Evolutionary conservation across 192 early-diverging fungal species (phyloP).

Genomic region (Coemansia sp.): DNA sequence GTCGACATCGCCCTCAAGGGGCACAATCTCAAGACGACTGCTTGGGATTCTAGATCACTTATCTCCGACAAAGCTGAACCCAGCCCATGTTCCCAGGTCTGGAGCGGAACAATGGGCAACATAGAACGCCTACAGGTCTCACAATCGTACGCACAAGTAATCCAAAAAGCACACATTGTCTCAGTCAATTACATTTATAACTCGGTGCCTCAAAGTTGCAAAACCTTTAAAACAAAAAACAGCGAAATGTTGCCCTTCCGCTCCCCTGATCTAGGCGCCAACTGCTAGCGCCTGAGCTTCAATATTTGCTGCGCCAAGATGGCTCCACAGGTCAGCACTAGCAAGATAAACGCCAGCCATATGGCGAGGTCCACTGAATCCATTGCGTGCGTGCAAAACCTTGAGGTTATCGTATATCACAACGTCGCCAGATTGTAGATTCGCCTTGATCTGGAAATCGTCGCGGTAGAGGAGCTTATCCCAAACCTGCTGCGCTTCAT

Average conservation of each 20-base stretch:
- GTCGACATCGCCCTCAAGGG: too few species aligned
- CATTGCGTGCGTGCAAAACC: constrained; percentile 57
- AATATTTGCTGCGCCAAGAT: constrained; percentile 32
- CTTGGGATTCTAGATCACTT: neutral
- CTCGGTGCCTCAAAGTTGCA: too few species aligned
- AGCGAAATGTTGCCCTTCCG: too few species aligned
- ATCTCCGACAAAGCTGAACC: neutral
- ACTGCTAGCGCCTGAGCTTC: neutral
- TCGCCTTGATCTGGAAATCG: constrained; percentile 53
- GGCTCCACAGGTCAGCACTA: constrained; percentile 42
- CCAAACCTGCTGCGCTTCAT: constrained; percentile 52
- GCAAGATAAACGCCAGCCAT: constrained; percentile 56
- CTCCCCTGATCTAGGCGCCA: neutral
- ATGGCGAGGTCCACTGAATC: constrained; percentile 50
- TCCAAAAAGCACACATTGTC: too few species aligned
- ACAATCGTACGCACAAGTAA: neutral
- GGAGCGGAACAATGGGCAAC: neutral
- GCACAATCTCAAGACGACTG: neutral
- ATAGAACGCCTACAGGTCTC: neutral
- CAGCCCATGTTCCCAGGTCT: neutral
- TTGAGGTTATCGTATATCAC: constrained; percentile 57
- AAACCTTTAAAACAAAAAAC: too few species aligned
- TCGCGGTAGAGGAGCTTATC: constrained; percentile 53
- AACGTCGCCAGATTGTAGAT: constrained; percentile 45
- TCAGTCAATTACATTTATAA: too few species aligned